Percentiles rank a stretch among this genome's conserved stretches.
These are phyloP conservation scores for Colletotrichum plurivorum DNA, from an alignment of 2,329 filamentous ascomycete species.

Conservation along the genomic window DNA sequence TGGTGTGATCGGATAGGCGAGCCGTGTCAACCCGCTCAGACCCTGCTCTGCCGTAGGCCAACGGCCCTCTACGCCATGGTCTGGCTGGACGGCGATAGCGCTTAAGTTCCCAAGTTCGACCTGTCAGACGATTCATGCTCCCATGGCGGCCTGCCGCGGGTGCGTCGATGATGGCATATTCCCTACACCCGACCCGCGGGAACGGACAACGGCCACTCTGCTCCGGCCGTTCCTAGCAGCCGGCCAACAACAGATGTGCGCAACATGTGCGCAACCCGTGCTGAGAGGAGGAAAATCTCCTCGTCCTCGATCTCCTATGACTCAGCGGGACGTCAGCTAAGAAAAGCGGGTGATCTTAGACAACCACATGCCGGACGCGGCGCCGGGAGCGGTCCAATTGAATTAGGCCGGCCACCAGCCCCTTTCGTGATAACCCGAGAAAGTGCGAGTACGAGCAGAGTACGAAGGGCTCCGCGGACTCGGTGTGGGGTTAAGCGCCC, in stretches of 20 bases:
- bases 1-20: constrained; percentile 32
- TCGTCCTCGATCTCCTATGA: constrained; percentile 4
- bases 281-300: no score
- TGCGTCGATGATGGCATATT: constrained; percentile 21
- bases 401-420: constrained; percentile 16
- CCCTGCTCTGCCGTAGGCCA: not conserved
- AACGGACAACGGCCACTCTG: not conserved
- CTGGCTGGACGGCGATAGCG: constrained; percentile 7
- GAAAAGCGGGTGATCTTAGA: not conserved
- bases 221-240: not conserved
- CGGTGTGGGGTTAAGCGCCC: constrained; percentile 15
- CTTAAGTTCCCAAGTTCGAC: constrained; percentile 8
- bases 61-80: constrained; percentile 7
- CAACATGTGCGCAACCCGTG: not conserved
- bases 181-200: not conserved
- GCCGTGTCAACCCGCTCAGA: constrained; percentile 16
- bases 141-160: not conserved
- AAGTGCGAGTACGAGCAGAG: constrained; percentile 29
- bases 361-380: constrained; percentile 18
- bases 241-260: not conserved
- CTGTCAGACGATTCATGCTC: constrained; percentile 3
- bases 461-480: constrained; percentile 35
- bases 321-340: constrained; percentile 23
- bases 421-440: constrained; percentile 20
- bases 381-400: constrained; percentile 26